phyloP scores from a whole-genome alignment of 140 eudicot genomes.

The Ambrosia hybrid region DNA sequence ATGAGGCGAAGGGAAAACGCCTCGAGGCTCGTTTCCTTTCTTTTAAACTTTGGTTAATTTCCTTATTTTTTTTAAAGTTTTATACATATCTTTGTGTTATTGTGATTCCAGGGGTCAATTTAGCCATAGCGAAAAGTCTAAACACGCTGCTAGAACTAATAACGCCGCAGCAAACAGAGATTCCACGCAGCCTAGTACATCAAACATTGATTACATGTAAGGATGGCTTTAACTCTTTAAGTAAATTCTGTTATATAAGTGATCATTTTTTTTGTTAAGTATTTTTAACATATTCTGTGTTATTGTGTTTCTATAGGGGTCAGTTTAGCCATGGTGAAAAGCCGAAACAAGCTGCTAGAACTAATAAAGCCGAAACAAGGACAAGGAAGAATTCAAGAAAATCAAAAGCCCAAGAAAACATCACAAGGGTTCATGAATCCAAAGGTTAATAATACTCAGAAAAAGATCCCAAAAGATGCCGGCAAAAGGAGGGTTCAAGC shows the following conservation, averaged over 20 bases:
- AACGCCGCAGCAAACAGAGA: too few relatives aligned
- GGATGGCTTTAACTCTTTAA: background rate
- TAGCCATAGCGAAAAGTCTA: too few relatives aligned
- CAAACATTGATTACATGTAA: too few relatives aligned
- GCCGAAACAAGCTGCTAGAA: conserved; percentile 44
- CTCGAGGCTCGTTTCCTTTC: too few relatives aligned
- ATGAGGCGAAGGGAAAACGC: too few relatives aligned
- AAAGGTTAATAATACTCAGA: conserved; percentile 26
- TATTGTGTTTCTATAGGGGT: conserved; percentile 51
- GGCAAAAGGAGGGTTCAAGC: conserved; percentile 85
- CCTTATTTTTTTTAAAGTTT: too few relatives aligned
- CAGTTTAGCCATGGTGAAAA: conserved; percentile 55
- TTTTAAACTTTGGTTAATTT: too few relatives aligned
- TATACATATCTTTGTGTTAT: too few relatives aligned
- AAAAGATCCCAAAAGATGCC: conserved; percentile 62
- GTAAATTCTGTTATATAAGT: background rate
- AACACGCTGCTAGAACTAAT: too few relatives aligned
- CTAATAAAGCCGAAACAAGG: conserved; percentile 30
- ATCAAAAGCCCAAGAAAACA: conserved; percentile 27
- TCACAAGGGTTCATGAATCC: conserved; percentile 55
- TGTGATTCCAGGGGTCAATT: too few relatives aligned
- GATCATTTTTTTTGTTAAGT: background rate
- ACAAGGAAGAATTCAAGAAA: conserved; percentile 42
- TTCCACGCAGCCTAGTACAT: too few relatives aligned
- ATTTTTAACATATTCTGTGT: background rate